Percentiles rank a stretch among this genome's conserved stretches.
phyloP scores from a whole-genome alignment of 306 rosid genomes.

The Cicer cuneatum region DNA sequence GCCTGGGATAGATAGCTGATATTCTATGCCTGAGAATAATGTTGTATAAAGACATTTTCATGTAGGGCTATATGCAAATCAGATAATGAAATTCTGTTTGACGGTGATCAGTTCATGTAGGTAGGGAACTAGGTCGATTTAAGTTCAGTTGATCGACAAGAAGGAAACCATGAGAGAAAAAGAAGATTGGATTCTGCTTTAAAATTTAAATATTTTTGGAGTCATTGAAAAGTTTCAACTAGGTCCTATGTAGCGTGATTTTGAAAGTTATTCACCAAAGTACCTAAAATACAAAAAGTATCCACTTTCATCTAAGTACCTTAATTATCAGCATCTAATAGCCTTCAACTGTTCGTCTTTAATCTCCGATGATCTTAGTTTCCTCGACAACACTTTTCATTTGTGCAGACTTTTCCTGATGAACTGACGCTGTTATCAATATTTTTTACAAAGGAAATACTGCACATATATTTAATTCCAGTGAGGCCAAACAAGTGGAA shows the following conservation, averaged over 20 bases:
- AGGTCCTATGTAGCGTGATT: neutral
- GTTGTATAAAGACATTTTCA: conserved; percentile 2
- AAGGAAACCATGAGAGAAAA: conserved; percentile 6
- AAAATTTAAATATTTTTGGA: neutral
- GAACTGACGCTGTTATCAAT: conserved; percentile 15
- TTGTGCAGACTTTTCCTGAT: conserved; percentile 23
- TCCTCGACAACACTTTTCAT: conserved; percentile 23
- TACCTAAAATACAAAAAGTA: conserved; percentile 15
- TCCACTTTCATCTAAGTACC: conserved; percentile 22
- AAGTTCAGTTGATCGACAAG: conserved; percentile 26
- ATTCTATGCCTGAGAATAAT: conserved; percentile 32
- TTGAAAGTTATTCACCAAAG: conserved; percentile 22
- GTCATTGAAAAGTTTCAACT: conserved; percentile 14
- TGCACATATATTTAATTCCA: conserved; percentile 22
- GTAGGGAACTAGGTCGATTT: conserved; percentile 31
- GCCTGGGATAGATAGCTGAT: neutral
- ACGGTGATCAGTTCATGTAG: conserved; percentile 11
- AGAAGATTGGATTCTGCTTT: conserved; percentile 8
- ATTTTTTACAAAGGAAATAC: neutral
- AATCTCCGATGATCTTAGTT: conserved; percentile 17
- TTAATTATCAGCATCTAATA: neutral
- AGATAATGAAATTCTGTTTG: conserved; percentile 29
- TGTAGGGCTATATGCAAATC: conserved; percentile 6
- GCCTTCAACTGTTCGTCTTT: conserved; percentile 1
- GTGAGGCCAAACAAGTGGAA: neutral